phyloP scores from a whole-genome alignment of 1,284 basidiomycete genomes.

The Cryptococcus deneoformans region DNA sequence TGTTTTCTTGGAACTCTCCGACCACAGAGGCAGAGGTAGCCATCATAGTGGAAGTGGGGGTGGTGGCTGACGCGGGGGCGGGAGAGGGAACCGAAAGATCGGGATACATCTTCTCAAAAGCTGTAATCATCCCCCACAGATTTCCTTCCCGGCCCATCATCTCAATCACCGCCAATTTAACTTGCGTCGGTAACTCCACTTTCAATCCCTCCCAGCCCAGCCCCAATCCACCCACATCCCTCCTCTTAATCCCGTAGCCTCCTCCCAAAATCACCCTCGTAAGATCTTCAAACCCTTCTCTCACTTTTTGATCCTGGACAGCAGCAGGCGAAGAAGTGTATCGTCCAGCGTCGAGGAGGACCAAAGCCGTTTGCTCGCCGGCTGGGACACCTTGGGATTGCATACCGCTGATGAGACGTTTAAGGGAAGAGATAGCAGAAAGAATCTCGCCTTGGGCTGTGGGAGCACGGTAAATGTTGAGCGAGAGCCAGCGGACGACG shows the following conservation, averaged over 20 bases:
- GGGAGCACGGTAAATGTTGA: constrained; percentile 6
- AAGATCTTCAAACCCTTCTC: constrained; percentile 6
- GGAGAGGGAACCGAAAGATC: not conserved
- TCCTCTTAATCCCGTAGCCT: constrained; percentile 9
- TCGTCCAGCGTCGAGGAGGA: constrained; percentile 8
- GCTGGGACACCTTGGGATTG: constrained; percentile 7
- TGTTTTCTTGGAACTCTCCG: not conserved
- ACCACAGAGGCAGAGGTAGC: too few species aligned
- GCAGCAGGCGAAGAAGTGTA: constrained; percentile 1
- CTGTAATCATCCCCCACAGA: constrained; percentile 10
- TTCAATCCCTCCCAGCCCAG: constrained; percentile 2
- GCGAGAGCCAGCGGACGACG: constrained; percentile 10
- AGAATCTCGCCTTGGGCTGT: constrained; percentile 8
- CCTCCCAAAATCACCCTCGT: constrained; percentile 7
- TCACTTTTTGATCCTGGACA: not conserved
- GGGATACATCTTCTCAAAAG: constrained; percentile 9
- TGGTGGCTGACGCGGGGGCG: too few species aligned
- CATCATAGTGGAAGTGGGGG: too few species aligned
- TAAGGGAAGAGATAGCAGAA: constrained; percentile 2
- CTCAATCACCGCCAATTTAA: constrained; percentile 12
- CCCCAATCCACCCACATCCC: not conserved
- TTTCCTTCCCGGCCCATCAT: constrained; percentile 6
- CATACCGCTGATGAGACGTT: constrained; percentile 8
- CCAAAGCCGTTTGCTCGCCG: constrained; percentile 7
- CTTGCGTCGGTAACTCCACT: not conserved